Percentiles rank a stretch among this genome's conserved stretches.
Conservation (phyloP, 208 protist species). For the Trypanosoma mega region DNA sequence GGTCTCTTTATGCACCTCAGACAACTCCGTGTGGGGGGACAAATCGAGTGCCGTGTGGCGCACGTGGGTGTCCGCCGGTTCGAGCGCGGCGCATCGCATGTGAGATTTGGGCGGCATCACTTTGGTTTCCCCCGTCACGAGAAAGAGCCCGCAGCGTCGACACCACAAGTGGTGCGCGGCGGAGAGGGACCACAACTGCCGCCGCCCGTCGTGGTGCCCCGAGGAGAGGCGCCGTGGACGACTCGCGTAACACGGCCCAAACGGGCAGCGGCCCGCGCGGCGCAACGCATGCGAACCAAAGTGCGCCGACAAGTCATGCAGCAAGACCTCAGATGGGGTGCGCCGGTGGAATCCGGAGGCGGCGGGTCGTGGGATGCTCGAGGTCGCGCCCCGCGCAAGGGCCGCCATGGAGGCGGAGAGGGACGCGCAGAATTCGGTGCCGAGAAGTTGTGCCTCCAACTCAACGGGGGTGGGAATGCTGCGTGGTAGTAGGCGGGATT, state of each 20-base stretch:
- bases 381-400: not conserved
- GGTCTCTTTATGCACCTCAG: not conserved
- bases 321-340: conserved; percentile 25
- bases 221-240: not conserved
- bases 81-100: not conserved
- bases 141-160: conserved; percentile 50
- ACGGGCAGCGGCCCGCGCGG: conserved; percentile 46
- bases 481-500: conserved; percentile 22
- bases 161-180: conserved; percentile 53
- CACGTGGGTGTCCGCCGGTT: no score
- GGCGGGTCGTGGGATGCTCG: not conserved
- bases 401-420: conserved; percentile 45
- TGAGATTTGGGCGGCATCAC: not conserved
- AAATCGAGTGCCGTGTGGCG: no score
- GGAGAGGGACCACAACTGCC: conserved; percentile 43
- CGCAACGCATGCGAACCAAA: conserved; percentile 69
- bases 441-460: conserved; percentile 49
- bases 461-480: conserved; percentile 26
- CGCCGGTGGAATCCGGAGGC: not conserved
- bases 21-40: no score
- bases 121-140: conserved; percentile 27
- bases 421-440: conserved; percentile 66
- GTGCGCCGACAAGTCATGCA: conserved; percentile 66
- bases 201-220: conserved; percentile 33
- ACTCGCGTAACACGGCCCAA: conserved; percentile 49